phyloP scores from a whole-genome alignment of 345 rosid genomes.

The Pelargonium nanum region DNA sequence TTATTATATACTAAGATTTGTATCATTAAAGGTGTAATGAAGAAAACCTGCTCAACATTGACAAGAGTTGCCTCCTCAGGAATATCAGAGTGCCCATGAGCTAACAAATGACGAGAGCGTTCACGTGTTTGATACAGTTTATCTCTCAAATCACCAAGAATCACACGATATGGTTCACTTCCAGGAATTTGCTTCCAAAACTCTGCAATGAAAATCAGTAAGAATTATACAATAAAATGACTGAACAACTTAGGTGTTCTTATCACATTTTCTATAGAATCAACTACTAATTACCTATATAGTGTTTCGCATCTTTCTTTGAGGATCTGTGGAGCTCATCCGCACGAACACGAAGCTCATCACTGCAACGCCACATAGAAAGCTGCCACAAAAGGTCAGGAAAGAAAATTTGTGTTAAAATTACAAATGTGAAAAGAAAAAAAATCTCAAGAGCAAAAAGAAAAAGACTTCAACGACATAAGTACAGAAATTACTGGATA shows the following conservation, averaged over 20 bases:
- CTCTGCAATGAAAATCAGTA: conserved; percentile 33
- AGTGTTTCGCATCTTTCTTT: conserved; percentile 89
- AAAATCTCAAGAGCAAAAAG: not conserved
- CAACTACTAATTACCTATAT: conserved; percentile 49
- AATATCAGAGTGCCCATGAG: conserved; percentile 46
- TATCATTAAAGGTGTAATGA: not conserved
- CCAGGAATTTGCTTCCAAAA: conserved; percentile 66
- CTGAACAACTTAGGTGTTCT: not conserved
- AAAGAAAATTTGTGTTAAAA: not conserved
- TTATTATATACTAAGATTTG: not conserved
- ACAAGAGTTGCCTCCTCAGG: conserved; percentile 45
- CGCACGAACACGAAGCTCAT: conserved; percentile 73
- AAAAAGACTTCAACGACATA: not conserved
- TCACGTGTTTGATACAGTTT: conserved; percentile 56
- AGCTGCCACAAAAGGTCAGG: conserved; percentile 34
- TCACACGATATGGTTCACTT: conserved; percentile 57
- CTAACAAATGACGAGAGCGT: conserved; percentile 45
- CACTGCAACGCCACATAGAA: conserved; percentile 99
- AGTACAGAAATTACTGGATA: conserved; percentile 9
- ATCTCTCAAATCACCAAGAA: conserved; percentile 60
- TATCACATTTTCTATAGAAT: not conserved
- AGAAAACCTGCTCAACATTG: conserved; percentile 43
- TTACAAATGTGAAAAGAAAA: not conserved
- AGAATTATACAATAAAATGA: not conserved
- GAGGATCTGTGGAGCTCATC: conserved; percentile 67